A percentile compares a stretch with the other conserved stretches of the same genome.
These are phyloP conservation scores for Colletotrichum scovillei DNA, from an alignment of 2,329 filamentous ascomycete species.

Conservation along the genomic window DNA sequence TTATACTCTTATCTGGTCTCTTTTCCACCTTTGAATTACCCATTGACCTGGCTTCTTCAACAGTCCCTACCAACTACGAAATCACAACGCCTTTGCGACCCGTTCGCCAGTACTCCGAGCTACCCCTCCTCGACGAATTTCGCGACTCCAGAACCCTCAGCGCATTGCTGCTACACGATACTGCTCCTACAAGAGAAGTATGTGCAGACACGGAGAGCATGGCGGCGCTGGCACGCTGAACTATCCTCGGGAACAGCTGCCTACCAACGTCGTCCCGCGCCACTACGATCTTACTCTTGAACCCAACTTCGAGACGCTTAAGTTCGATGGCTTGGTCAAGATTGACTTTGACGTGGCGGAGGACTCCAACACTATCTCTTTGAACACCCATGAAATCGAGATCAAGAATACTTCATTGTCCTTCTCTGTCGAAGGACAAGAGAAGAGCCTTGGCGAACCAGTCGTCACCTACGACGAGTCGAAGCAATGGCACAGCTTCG, in stretches of 20 bases:
- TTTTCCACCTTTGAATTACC: background rate
- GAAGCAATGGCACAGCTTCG: conserved; percentile 84
- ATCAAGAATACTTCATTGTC: conserved; percentile 71
- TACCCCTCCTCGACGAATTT: conserved; percentile 19
- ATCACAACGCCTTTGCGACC: conserved; percentile 7
- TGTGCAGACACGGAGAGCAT: conserved; percentile 35
- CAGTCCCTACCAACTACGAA: conserved; percentile 27
- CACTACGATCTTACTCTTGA: conserved; percentile 95
- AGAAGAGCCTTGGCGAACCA: conserved; percentile 67
- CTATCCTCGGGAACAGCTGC: conserved; percentile 80
- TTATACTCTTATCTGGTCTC: background rate
- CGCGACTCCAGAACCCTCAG: conserved; percentile 30
- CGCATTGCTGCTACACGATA: conserved; percentile 28
- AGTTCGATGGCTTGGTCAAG: conserved; percentile 84
- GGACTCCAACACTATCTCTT: conserved; percentile 84
- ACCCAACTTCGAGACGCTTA: conserved; percentile 88
- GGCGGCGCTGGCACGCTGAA: conserved; percentile 29
- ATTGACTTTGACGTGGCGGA: conserved; percentile 90
- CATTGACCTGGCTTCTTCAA: background rate
- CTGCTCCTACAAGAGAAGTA: conserved; percentile 37
- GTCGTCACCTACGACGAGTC: conserved; percentile 80
- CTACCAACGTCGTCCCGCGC: conserved; percentile 88
- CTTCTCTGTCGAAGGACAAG: conserved; percentile 38
- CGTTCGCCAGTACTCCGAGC: conserved; percentile 17
- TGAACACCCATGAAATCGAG: conserved; percentile 89